Percentiles rank a stretch among this genome's conserved stretches.
These are phyloP conservation scores for Pecoramyces ruminantium DNA, from an alignment of 192 early-diverging fungal genomes.

Conservation along the genomic window DNA sequence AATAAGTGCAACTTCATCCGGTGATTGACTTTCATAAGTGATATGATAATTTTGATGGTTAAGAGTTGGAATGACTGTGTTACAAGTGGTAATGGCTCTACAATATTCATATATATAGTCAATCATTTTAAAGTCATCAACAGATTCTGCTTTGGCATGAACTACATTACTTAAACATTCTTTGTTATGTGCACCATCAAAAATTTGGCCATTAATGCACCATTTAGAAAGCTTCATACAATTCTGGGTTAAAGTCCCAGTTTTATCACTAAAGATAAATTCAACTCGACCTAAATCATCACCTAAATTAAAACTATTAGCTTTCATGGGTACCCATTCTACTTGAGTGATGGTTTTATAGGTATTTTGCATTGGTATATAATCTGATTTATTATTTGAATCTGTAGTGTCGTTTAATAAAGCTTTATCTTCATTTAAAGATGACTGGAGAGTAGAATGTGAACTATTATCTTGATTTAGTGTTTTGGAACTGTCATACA, in stretches of 20 bases:
- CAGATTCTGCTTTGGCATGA: not conserved
- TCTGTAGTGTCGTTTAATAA: no score
- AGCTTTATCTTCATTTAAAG: no score
- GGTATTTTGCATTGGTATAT: not conserved
- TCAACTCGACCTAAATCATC: constrained; percentile 3
- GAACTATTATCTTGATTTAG: no score
- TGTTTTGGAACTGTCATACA: no score
- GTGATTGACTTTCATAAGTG: constrained; percentile 5
- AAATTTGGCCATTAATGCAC: constrained; percentile 4
- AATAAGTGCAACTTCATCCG: constrained; percentile 34
- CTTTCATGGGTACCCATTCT: not conserved
- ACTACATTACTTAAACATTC: not conserved
- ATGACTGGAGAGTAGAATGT: no score
- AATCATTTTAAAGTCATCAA: not conserved
- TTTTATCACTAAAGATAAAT: constrained; percentile 13
- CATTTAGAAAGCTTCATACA: constrained; percentile 20
- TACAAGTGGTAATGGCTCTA: not conserved
- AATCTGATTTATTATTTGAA: no score
- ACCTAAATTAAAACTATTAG: not conserved
- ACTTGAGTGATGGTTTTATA: not conserved
- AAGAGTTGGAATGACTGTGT: constrained; percentile 22
- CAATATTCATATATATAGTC: constrained; percentile 4
- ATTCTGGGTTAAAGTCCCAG: constrained; percentile 39
- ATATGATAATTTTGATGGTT: constrained; percentile 10
- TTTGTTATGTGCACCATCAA: not conserved